Base-by-base conservation (phyloP, 805 yeast genomes). In the Metschnikowia baotianmanensis region DNA sequence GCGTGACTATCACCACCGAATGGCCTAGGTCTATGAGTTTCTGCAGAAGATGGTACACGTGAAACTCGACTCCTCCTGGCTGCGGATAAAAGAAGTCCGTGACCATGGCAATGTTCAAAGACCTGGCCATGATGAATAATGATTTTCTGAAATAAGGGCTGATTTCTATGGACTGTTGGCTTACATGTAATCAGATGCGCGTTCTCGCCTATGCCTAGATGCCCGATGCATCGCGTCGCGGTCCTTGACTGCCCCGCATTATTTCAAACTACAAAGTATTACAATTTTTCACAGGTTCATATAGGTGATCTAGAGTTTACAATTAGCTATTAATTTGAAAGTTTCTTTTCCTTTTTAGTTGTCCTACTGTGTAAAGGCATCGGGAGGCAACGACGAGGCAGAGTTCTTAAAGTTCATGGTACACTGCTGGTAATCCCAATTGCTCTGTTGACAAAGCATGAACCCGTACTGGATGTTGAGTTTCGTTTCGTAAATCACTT, bases 21-120 rank as follows among this genome's bases (percentile, higher is more conserved):
- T 90, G 96, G 7, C 96, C 97, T 28, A 82, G 63, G 16, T 77
- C 78, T 8, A 87, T 82, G 40, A 90, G 75, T 55, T 83, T 79
- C 61, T 88, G 95, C 0, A 98, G 82, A 18, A 93, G 64, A 60
- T 93, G 98, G 61, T 87, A 88, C 13, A 91, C 86, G 59, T 93
- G 99, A 47, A 91, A 80, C 61, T 93, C 99, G 2, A 93, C 95
- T 8, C 99, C 99, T 3, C 99, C 99, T 0, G 97, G 84, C 59
- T 93, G 99, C 9, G 99, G 99, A 64, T 86, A 93, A 77, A 93
- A 93, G 71, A 89, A 93, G 63, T 93, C 99, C 31, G 95, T 86
- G 4, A 90, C 86, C 96, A 93, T 90, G 6, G 74, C 74, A 40
- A 67, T 65, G 40, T 65, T 67, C 47, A 62, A 60, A 15, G 40